Evolutionary conservation across 2,329 filamentous ascomycete genomes (phyloP).

Genomic region (Exophiala mesophila): DNA sequence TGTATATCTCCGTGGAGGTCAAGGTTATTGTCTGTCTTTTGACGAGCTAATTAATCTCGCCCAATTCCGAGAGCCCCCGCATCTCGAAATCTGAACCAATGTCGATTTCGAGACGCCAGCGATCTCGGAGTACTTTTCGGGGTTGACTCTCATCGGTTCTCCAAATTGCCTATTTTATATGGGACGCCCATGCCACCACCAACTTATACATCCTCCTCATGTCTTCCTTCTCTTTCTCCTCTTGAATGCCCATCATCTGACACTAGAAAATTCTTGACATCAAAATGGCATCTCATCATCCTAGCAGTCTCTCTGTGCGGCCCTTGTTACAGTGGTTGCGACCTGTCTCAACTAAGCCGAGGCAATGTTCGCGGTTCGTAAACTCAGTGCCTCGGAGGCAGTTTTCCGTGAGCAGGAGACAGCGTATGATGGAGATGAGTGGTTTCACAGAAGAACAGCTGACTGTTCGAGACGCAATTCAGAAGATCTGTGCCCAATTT

Average conservation of each 20-base stretch:
- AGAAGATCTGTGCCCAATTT: constrained; percentile 64
- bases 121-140: not conserved
- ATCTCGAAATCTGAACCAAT: not conserved
- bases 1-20: no score
- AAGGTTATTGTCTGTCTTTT: no score
- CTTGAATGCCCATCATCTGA: no score
- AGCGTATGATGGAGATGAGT: constrained; percentile 61
- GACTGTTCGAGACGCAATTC: constrained; percentile 65
- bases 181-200: not conserved
- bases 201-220: not conserved
- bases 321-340: not conserved
- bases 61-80: not conserved
- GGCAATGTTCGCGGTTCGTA: constrained; percentile 8
- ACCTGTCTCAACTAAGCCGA: constrained; percentile 10
- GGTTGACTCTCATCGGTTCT: not conserved
- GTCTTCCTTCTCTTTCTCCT: no score
- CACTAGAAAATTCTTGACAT: no score
- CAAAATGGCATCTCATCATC: constrained; percentile 9
- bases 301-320: constrained; percentile 2
- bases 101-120: not conserved
- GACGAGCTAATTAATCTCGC: no score
- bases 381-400: constrained; percentile 5
- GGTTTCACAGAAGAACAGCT: constrained; percentile 70
- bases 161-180: no score
- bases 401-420: constrained; percentile 11